phyloP scores from a whole-genome alignment of 2,329 filamentous ascomycete species.

The Fusarium nisikadoi region DNA sequence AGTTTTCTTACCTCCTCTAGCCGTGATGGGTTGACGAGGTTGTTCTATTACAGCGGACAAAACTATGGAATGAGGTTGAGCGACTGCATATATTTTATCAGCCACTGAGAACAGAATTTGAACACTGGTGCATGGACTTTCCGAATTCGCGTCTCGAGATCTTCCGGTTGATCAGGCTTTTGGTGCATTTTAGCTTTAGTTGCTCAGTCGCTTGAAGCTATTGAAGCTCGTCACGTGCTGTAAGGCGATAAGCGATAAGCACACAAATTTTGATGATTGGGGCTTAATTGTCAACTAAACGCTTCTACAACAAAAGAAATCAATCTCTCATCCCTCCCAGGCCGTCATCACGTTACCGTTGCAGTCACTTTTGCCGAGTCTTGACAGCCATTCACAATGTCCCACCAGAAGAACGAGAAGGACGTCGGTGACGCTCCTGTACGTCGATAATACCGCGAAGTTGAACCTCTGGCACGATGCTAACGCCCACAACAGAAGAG shows the following conservation, averaged over 20 bases:
- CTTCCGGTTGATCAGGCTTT: neutral
- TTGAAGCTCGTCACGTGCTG: conserved; percentile 5
- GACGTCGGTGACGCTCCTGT: conserved; percentile 89
- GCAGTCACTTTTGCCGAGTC: conserved; percentile 74
- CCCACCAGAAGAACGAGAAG: conserved; percentile 96
- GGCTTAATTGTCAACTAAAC: conserved; percentile 28
- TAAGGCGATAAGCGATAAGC: conserved; percentile 28
- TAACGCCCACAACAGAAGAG: conserved; percentile 70
- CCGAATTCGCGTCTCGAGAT: neutral
- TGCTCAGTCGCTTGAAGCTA: neutral
- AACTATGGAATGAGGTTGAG: neutral
- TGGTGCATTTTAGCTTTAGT: neutral
- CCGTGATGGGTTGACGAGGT: neutral
- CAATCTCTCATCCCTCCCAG: conserved; percentile 35
- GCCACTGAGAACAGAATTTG: neutral
- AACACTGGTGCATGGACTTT: neutral
- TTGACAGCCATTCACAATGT: conserved; percentile 82
- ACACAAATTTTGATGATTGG: conserved; percentile 34
- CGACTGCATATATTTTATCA: neutral
- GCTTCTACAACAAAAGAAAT: conserved; percentile 34
- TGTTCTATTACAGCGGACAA: neutral
- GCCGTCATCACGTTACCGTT: conserved; percentile 83
- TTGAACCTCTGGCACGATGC: conserved; percentile 13
- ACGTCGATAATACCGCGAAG: conserved; percentile 52
- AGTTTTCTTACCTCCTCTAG: neutral